phyloP scores from a whole-genome alignment of 164 flowering plant species.

The Sextonia rubra region DNA sequence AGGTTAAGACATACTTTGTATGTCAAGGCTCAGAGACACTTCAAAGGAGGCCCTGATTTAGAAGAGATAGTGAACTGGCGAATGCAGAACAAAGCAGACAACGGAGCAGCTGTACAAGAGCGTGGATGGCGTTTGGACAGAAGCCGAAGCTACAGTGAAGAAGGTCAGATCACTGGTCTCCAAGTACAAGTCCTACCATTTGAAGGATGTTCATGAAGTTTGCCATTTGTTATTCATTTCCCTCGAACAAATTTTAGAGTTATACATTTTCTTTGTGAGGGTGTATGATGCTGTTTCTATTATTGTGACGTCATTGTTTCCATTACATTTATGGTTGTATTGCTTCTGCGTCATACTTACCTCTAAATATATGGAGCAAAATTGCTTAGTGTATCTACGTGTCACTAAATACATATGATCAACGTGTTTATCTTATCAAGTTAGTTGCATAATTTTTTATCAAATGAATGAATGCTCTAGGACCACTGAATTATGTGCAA shows the following conservation, averaged over 20 bases:
- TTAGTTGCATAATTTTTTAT: no score
- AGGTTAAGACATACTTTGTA: conserved; percentile 90
- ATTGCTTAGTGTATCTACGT: no score
- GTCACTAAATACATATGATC: no score
- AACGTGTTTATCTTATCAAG: no score
- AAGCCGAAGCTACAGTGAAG: conserved; percentile 80
- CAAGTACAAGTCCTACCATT: neutral
- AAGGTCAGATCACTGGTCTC: conserved; percentile 43
- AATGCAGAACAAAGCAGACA: conserved; percentile 98
- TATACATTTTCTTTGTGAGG: no score
- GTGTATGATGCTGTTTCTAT: no score
- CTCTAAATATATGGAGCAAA: no score
- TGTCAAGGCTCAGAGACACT: conserved; percentile 68
- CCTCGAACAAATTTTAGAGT: neutral
- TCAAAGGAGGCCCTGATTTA: conserved; percentile 48
- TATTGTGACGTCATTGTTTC: no score
- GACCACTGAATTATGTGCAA: no score
- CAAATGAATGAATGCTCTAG: no score
- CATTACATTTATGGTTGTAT: no score
- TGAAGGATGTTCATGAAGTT: neutral
- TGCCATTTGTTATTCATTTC: neutral
- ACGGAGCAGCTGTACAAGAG: conserved; percentile 88
- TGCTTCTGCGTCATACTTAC: no score
- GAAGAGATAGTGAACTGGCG: conserved; percentile 66
- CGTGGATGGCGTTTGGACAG: conserved; percentile 89